These are phyloP conservation scores for Suhomyces xylopsoci DNA, from an alignment of 805 yeast species.

Conservation along the genomic window DNA sequence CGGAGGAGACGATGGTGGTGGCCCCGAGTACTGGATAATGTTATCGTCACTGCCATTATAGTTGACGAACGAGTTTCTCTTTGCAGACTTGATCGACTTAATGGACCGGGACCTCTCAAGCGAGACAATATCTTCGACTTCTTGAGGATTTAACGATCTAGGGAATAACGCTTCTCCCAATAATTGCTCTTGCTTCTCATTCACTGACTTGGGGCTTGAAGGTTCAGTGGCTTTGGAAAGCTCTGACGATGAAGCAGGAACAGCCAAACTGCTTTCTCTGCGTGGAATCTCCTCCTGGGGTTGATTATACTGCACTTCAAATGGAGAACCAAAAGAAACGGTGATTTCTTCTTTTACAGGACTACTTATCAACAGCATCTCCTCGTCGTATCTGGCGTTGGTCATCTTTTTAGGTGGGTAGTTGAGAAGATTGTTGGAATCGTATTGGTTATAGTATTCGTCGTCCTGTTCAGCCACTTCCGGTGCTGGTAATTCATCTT, in stretches of 20 bases:
- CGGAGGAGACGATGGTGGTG: slow-evolving; percentile 14
- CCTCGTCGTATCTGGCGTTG: slow-evolving; percentile 24
- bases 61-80: slow-evolving; percentile 37
- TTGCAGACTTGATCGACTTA: slow-evolving; percentile 46
- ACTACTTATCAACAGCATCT: slow-evolving; percentile 23
- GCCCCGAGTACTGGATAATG: slow-evolving; percentile 24
- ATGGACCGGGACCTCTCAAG: slow-evolving; percentile 63
- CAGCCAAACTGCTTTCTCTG: neutral
- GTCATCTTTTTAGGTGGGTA: slow-evolving; percentile 25
- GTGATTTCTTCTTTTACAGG: slow-evolving; percentile 9
- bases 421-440: slow-evolving; percentile 18
- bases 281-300: neutral
- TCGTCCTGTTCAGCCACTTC: slow-evolving; percentile 6
- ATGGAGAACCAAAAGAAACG: slow-evolving; percentile 31
- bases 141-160: slow-evolving; percentile 59
- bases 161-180: slow-evolving; percentile 64
- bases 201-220: neutral
- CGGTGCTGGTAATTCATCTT: neutral
- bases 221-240: neutral
- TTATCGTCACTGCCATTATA: slow-evolving; percentile 42
- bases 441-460: slow-evolving; percentile 13
- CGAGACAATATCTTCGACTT: slow-evolving; percentile 71
- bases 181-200: slow-evolving; percentile 13
- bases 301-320: slow-evolving; percentile 17
- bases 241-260: neutral